phyloP scores from a whole-genome alignment of 768 basidiomycete species.

The Collybiopsis confluens region DNA sequence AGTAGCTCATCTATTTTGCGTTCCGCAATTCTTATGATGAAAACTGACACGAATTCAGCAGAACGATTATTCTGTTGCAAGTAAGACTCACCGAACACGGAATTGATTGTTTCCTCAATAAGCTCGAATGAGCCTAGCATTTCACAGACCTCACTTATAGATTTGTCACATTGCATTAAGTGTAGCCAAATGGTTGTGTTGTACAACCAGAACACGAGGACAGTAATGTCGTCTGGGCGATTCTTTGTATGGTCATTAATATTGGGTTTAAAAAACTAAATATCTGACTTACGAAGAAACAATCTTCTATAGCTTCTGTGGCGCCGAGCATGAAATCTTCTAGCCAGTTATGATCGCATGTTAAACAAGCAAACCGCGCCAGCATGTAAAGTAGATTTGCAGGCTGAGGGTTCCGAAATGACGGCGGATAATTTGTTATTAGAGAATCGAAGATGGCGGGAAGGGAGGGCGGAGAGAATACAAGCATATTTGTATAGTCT shows the following conservation, averaged over 20 bases:
- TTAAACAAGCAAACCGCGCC: conserved; percentile 87
- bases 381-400: conserved; percentile 90
- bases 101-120: conserved; percentile 90
- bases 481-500: conserved; percentile 87
- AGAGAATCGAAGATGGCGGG: conserved; percentile 78
- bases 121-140: conserved; percentile 79
- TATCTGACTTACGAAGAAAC: conserved; percentile 72
- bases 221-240: conserved; percentile 79
- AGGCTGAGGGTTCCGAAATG: conserved; percentile 73
- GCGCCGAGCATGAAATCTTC: conserved; percentile 91
- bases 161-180: conserved; percentile 80
- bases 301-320: conserved; percentile 88
- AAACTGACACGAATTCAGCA: conserved; percentile 48
- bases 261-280: neutral
- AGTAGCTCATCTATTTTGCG: conserved; percentile 82
- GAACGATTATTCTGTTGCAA: neutral
- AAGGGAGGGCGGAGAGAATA: conserved; percentile 79
- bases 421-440: conserved; percentile 70
- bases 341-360: conserved; percentile 88
- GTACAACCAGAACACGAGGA: conserved; percentile 91
- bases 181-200: conserved; percentile 90
- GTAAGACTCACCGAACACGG: conserved; percentile 73
- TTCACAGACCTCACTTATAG: conserved; percentile 76
- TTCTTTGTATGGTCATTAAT: conserved; percentile 41
- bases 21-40: conserved; percentile 91